Conservation (phyloP, 2,329 filamentous ascomycete species). For the Aspergillus sclerotialis region DNA sequence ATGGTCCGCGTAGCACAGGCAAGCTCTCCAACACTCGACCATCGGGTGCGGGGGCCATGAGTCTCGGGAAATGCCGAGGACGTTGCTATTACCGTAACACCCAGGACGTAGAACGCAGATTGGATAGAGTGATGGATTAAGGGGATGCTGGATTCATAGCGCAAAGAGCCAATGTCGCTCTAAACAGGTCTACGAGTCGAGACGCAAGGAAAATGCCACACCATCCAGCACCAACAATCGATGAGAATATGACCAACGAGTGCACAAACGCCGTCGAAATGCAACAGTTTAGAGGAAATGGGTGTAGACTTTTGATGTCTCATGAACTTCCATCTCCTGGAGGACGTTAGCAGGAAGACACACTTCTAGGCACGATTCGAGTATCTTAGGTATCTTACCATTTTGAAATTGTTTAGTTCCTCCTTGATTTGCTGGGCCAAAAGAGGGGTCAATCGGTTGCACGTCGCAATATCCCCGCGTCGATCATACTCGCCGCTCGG, state of each 20-base stretch:
- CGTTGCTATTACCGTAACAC: conserved; percentile 13
- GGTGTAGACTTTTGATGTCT: conserved; percentile 97
- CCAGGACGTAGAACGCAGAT: conserved; percentile 12
- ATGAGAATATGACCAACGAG: conserved; percentile 6
- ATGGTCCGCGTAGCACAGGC: conserved; percentile 6
- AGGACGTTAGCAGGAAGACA: neutral
- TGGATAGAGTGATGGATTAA: conserved; percentile 2
- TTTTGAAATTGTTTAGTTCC: conserved; percentile 98
- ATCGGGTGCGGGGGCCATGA: conserved; percentile 6
- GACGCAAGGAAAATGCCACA: conserved; percentile 14
- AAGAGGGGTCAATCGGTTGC: conserved; percentile 94
- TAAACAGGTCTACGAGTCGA: conserved; percentile 15
- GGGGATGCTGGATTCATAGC: conserved; percentile 1
- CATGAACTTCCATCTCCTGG: conserved; percentile 99
- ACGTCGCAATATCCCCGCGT: conserved; percentile 91
- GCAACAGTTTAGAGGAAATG: conserved; percentile 81
- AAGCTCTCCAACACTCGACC: conserved; percentile 7
- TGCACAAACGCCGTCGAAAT: conserved; percentile 22
- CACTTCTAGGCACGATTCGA: neutral
- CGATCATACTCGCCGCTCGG: conserved; percentile 92
- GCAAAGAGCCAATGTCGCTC: conserved; percentile 15
- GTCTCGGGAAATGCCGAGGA: conserved; percentile 7
- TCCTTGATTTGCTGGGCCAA: conserved; percentile 99
- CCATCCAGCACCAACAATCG: conserved; percentile 11
- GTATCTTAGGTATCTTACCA: conserved; percentile 56